A percentile compares a stretch with the other conserved stretches of the same genome.
phyloP scores from a whole-genome alignment of 2,329 filamentous ascomycete species.

The Hypoxylon sp. region DNA sequence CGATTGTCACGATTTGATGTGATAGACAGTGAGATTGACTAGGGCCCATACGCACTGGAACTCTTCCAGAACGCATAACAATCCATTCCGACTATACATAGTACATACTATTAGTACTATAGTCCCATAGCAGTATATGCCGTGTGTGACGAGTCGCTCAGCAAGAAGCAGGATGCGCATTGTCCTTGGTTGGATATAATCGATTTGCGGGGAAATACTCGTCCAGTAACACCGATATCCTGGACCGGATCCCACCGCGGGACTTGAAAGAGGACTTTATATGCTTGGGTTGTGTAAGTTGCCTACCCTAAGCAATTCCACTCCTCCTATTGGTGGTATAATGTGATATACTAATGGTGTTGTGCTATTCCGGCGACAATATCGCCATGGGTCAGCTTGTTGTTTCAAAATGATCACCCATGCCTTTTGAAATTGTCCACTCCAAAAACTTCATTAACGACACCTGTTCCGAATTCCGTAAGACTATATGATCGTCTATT shows the following conservation, averaged over 20 bases:
- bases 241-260: slow-evolving; percentile 45
- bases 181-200: slow-evolving; percentile 44
- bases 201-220: slow-evolving; percentile 51
- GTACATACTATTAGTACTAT: too few species aligned
- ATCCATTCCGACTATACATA: slow-evolving; percentile 33
- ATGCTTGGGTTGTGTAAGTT: slow-evolving; percentile 38
- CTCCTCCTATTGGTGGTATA: slow-evolving; percentile 37
- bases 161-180: slow-evolving; percentile 25
- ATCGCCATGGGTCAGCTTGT: slow-evolving; percentile 20
- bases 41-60: slow-evolving; percentile 35
- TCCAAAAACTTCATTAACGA: slow-evolving; percentile 27
- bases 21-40: slow-evolving; percentile 19
- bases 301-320: slow-evolving; percentile 22
- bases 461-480: slow-evolving; percentile 31
- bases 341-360: slow-evolving; percentile 27
- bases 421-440: slow-evolving; percentile 28
- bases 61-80: slow-evolving; percentile 42
- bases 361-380: slow-evolving; percentile 27
- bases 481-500: slow-evolving; percentile 32
- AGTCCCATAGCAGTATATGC: slow-evolving; percentile 31
- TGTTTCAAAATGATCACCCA: slow-evolving; percentile 41
- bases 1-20: slow-evolving; percentile 34
- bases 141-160: slow-evolving; percentile 35
- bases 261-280: slow-evolving; percentile 31
- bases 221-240: slow-evolving; percentile 50